These are phyloP conservation scores for Leccinum fallax DNA, from an alignment of 1,284 basidiomycete species.

Conservation along the genomic window DNA sequence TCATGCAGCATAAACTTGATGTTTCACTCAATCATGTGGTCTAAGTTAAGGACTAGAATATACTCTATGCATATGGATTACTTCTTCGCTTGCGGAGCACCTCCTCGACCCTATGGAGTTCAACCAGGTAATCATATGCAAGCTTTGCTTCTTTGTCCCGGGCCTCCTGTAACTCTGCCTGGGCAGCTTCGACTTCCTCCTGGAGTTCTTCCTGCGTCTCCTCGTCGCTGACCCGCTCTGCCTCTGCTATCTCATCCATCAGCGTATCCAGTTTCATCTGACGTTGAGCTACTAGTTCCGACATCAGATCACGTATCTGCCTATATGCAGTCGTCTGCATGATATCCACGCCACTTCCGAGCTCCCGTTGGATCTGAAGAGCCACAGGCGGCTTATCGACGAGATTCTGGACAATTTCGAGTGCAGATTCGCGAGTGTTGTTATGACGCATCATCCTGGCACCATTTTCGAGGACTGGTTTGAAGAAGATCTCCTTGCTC, in stretches of 20 bases:
- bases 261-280: slow-evolving; percentile 37
- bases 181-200: slow-evolving; percentile 29
- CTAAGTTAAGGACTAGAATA: background rate
- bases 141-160: slow-evolving; percentile 26
- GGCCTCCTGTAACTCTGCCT: slow-evolving; percentile 23
- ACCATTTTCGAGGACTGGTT: slow-evolving; percentile 41
- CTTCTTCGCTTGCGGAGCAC: slow-evolving; percentile 20
- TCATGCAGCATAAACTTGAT: slow-evolving; percentile 17
- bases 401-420: slow-evolving; percentile 37
- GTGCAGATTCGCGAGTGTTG: slow-evolving; percentile 37
- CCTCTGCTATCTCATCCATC: slow-evolving; percentile 28
- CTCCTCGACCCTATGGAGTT: slow-evolving; percentile 32
- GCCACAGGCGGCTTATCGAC: slow-evolving; percentile 31
- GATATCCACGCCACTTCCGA: slow-evolving; percentile 38
- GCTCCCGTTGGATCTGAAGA: slow-evolving; percentile 43
- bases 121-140: slow-evolving; percentile 29
- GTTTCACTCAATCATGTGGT: background rate
- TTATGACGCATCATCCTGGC: slow-evolving; percentile 42
- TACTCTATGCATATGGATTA: background rate
- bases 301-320: slow-evolving; percentile 29
- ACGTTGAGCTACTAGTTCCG: slow-evolving; percentile 37
- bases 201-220: slow-evolving; percentile 33
- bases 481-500: slow-evolving; percentile 44
- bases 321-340: slow-evolving; percentile 38
- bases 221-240: slow-evolving; percentile 33